These are phyloP conservation scores for Curvularia verruculosa DNA, from an alignment of 2,329 filamentous ascomycete genomes.

Conservation along the genomic window DNA sequence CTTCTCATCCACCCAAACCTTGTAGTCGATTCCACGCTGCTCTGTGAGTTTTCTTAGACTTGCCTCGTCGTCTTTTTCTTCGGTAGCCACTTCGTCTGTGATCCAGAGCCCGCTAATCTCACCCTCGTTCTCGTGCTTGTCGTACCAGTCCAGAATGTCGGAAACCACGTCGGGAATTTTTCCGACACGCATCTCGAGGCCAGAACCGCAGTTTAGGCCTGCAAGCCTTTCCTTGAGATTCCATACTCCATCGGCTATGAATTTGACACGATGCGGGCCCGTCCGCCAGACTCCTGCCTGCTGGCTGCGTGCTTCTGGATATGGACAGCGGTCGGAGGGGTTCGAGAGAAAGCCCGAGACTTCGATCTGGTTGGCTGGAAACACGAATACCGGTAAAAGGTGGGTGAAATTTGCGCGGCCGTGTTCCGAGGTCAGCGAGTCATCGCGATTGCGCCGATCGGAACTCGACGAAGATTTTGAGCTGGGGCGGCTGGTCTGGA, in stretches of 20 bases:
- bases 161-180: conserved; percentile 64
- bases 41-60: conserved; percentile 61
- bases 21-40: conserved; percentile 63
- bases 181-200: conserved; percentile 68
- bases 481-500: conserved; percentile 22
- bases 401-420: conserved; percentile 53
- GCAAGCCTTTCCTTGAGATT: conserved; percentile 70
- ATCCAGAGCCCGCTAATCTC: conserved; percentile 74
- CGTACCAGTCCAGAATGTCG: conserved; percentile 60
- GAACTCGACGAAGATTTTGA: conserved; percentile 12
- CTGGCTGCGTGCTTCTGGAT: conserved; percentile 70
- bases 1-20: conserved; percentile 75
- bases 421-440: conserved; percentile 34
- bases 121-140: conserved; percentile 36
- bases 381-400: conserved; percentile 70
- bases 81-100: conserved; percentile 70
- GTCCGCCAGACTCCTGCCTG: conserved; percentile 74
- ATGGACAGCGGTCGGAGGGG: conserved; percentile 59
- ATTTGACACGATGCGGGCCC: conserved; percentile 73
- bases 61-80: conserved; percentile 71
- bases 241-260: conserved; percentile 75
- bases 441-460: conserved; percentile 47
- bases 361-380: conserved; percentile 74
- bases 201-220: conserved; percentile 60
- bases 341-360: conserved; percentile 71